Evolutionary conservation across 805 yeast genomes (phyloP).

Genomic region (Pichia occidentalis): DNA sequence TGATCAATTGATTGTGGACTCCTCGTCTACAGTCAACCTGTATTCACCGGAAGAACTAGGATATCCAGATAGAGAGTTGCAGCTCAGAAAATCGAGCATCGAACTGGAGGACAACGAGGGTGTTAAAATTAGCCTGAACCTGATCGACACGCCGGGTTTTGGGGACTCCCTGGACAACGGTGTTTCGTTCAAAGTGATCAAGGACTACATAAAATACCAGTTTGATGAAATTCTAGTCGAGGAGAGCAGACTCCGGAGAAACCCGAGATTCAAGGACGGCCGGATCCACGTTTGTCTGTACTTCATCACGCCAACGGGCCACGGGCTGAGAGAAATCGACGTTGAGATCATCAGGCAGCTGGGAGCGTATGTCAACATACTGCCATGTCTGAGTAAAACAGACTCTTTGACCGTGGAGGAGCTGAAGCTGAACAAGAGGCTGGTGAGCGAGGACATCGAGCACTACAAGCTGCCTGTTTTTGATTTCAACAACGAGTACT

Average conservation of each 20-base stretch:
- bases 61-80: constrained; percentile 45
- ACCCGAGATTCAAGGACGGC: constrained; percentile 79
- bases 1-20: constrained; percentile 78
- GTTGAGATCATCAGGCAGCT: constrained; percentile 62
- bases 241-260: constrained; percentile 75
- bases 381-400: constrained; percentile 77
- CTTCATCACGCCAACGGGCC: constrained; percentile 63
- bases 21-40: constrained; percentile 43
- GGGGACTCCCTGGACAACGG: constrained; percentile 70
- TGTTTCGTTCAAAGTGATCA: constrained; percentile 57
- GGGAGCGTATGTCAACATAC: constrained; percentile 68
- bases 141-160: constrained; percentile 81
- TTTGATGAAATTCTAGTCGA: constrained; percentile 78
- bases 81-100: constrained; percentile 71
- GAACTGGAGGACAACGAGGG: constrained; percentile 84
- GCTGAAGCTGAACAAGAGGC: constrained; percentile 60
- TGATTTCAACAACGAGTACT: constrained; percentile 62
- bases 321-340: constrained; percentile 67
- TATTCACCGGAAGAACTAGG: constrained; percentile 41
- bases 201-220: constrained; percentile 76
- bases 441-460: constrained; percentile 72
- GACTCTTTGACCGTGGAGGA: constrained; percentile 72
- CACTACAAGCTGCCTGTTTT: constrained; percentile 66
- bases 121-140: constrained; percentile 66
- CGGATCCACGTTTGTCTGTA: constrained; percentile 75